These are phyloP conservation scores for Exobasidium cylindrosporum DNA, from an alignment of 1,284 basidiomycete genomes.

Conservation along the genomic window DNA sequence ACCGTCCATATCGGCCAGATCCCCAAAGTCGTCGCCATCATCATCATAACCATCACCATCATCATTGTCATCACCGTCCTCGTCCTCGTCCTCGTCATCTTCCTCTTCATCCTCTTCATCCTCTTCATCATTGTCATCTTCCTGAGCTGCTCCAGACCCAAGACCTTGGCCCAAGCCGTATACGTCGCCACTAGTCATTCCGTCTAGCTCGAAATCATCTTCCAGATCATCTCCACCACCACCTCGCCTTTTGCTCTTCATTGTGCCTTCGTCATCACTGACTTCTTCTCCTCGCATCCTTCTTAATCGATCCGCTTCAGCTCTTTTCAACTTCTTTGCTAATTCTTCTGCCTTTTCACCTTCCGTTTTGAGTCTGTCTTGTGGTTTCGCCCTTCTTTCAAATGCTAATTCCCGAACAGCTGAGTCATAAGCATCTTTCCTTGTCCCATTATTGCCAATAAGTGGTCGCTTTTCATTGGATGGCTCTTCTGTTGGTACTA, in stretches of 20 bases:
- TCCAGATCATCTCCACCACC: conserved; percentile 77
- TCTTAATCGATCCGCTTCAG: conserved; percentile 73
- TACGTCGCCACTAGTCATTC: conserved; percentile 37
- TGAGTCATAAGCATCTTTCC: conserved; percentile 68
- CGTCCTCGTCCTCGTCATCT: conserved; percentile 27
- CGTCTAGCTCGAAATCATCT: conserved; percentile 69
- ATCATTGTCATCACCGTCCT: conserved; percentile 36
- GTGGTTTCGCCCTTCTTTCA: conserved; percentile 88
- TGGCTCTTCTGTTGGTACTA: conserved; percentile 3
- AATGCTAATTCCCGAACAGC: conserved; percentile 88
- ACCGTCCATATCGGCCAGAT: conserved; percentile 39
- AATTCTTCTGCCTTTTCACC: conserved; percentile 87
- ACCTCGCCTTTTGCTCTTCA: conserved; percentile 39
- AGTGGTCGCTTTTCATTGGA: background rate
- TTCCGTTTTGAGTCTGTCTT: conserved; percentile 92
- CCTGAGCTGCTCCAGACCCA: conserved; percentile 54
- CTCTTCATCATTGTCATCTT: conserved; percentile 53
- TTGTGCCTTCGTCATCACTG: conserved; percentile 52
- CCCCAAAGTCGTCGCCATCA: conserved; percentile 38
- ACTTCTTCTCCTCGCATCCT: conserved; percentile 73
- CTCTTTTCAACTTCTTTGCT: conserved; percentile 79
- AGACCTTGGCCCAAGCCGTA: conserved; percentile 46
- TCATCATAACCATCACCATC: conserved; percentile 58
- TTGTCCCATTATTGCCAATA: background rate
- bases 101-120: conserved; percentile 56